Percentiles rank a stretch among this genome's conserved stretches.
Conservation (phyloP, 179 eudicot species). For the Nepenthes alata region DNA sequence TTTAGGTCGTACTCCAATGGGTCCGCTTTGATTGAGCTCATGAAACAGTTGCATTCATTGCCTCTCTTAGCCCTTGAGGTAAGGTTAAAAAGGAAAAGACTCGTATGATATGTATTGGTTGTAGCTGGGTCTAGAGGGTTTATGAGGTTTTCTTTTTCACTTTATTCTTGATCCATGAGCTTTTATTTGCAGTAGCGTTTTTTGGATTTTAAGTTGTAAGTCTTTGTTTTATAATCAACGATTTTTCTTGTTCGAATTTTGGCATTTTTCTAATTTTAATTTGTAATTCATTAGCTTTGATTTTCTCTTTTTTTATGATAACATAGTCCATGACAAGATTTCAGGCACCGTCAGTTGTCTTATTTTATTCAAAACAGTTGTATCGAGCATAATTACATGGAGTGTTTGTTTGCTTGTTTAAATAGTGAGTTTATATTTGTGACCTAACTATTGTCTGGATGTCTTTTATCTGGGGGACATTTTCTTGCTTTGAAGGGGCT, state of each 20-base stretch:
- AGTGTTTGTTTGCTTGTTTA: too few species aligned
- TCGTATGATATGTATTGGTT: neutral
- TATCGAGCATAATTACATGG: too few species aligned
- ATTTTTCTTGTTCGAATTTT: neutral
- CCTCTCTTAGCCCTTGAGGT: conserved; percentile 43
- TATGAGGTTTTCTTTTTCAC: neutral
- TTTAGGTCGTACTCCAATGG: conserved; percentile 32
- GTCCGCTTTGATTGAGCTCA: conserved; percentile 45
- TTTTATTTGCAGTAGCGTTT: neutral
- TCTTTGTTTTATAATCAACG: neutral
- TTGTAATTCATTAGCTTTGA: neutral
- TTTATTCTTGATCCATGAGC: neutral
- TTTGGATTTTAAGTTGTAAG: neutral
- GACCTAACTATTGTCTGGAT: too few species aligned
- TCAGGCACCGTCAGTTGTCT: neutral
- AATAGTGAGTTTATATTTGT: too few species aligned
- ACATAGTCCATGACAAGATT: neutral
- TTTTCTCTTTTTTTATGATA: too few species aligned
- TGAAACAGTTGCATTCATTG: conserved; percentile 27
- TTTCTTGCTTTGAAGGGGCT: too few species aligned
- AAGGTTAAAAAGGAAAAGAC: neutral
- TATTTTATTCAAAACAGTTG: too few species aligned
- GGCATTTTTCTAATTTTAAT: neutral
- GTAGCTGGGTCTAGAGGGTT: neutral
- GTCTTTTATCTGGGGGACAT: too few species aligned